Evolutionary conservation across 1,139 yeast species (phyloP), one percentile per base, ranked within the genome.

Genomic region (Candida buenavistaensis): DNA sequence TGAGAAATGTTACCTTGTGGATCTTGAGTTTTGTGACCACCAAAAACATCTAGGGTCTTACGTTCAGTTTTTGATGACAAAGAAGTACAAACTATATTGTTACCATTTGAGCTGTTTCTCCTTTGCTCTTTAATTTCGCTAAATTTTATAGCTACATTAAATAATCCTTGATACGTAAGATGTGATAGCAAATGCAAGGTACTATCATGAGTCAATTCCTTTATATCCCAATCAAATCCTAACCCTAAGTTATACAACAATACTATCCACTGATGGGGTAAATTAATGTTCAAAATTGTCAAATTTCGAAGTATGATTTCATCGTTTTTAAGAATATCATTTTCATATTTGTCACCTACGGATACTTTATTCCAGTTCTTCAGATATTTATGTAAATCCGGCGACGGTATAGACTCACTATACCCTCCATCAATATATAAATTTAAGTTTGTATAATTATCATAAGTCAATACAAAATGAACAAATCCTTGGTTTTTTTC

Each of bases 341-440:
- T 43, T 3, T 43, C 46, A 10, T 30, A 28, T 22, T 54, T 58
- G 31, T 50, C 47, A 2, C 74, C 72, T 21, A 70, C 52, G 35
- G 65, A 64, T 0, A 68, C 34, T 38, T 68, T 69, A 43, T 67
- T 62, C 74, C 74, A 70, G 4, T 45, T 45, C 10, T 52, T 50
- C 2, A 62, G 38, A 12, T 48, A 47, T 36, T 59, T 58, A 26
- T 48, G 45, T 5, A 68, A 46, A 12, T 60, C 62, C 1, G 73
- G 65, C 36, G 72, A 66, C 1, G 75, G 75, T 7, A 69, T 66
- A 9, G 70, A 64, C 41, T 70, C 76, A 30, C 69, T 58, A 39
- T 66, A 66, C 30, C 68, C 72, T 4, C 75, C 75, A 43, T 70
- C 63, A 6, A 70, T 41, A 41, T 45, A 69, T 11, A 70, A 52